Evolutionary conservation across 352 stramenopile species (phyloP), one percentile per base, ranked within the genome.

Genomic region (Pythium scleroteichum): DNA sequence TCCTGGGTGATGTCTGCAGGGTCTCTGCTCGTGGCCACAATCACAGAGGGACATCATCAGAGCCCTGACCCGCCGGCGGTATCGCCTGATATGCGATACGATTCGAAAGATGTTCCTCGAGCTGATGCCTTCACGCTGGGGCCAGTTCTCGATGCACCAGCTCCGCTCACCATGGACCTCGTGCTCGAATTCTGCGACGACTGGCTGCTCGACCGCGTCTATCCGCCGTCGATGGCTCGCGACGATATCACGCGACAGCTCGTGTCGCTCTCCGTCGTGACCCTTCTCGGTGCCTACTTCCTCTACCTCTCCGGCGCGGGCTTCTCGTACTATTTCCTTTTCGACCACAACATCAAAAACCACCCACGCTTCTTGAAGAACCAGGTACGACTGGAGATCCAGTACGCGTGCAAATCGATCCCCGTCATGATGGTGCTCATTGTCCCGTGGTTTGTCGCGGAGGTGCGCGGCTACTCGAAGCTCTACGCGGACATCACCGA

Each of bases 301-400:
- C 66, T 92, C 14, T 92, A 92, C 69, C 69, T 92, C 40, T 62
- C 46, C 0, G 71, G 73, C 23, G 78, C 79, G 0, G 59, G 55
- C 2, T 68, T 84, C 27, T 75, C 75, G 35, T 92, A 90, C 57
- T 54, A 65, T 19, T 76, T 87, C 42, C 24, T 88, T 19, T 92
- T 87, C 42, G 82, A 92, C 71, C 79, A 88, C 53, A 26, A 71
- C 48, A 61, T 88, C 29, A 77, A 73, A 61, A 70, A 82, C 17
- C 82, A 92, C 46, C 79, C 79, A n/a, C 80, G 80, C 22, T 89
- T 90, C 20, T 54, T 79, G 19, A 73, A 82, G 59, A 72, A 90
- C 58, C 82, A 92, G 71, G 69, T 90, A 13, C 44, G 40, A 17
- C 66, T 66, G 12, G 82, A 92, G 64, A 90, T 90, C 55, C 20